Evolutionary conservation across 129 eudicot genomes (phyloP).

Genomic region (Tanacetum coccineum): DNA sequence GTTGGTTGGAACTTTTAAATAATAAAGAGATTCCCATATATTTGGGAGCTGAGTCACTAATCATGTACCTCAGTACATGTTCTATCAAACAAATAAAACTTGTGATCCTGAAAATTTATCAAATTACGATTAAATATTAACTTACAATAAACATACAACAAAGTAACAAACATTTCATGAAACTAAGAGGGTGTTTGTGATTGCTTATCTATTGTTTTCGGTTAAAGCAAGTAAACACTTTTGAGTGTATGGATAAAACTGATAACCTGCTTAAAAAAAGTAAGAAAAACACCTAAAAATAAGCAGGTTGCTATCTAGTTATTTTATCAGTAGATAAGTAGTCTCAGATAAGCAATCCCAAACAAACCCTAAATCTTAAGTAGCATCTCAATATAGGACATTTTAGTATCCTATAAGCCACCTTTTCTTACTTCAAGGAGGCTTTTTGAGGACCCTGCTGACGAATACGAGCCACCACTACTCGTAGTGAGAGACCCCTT

Average conservation of each 20-base stretch:
- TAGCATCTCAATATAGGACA: background rate
- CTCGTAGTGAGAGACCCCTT: constrained; percentile 25
- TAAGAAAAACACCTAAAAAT: too few species aligned
- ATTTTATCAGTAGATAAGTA: too few species aligned
- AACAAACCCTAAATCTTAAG: background rate
- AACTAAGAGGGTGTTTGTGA: background rate
- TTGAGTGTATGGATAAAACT: too few species aligned
- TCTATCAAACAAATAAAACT: background rate
- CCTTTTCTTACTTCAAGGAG: constrained; percentile 16
- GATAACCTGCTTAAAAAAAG: too few species aligned
- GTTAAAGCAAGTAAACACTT: too few species aligned
- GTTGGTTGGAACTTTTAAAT: too few species aligned
- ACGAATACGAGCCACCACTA: constrained; percentile 26
- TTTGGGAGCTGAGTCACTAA: too few species aligned
- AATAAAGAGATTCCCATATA: too few species aligned
- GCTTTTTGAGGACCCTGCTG: constrained; percentile 28
- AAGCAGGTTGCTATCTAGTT: too few species aligned
- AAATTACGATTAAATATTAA: constrained; percentile 2
- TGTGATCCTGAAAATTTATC: too few species aligned
- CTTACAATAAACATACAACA: background rate
- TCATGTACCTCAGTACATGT: background rate
- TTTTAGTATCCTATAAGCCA: constrained; percentile 8
- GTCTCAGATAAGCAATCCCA: too few species aligned
- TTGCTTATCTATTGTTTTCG: too few species aligned
- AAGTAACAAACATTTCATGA: background rate